Base-by-base conservation (phyloP, 148 eudicot species). In the Selenicereus undatus region DNA sequence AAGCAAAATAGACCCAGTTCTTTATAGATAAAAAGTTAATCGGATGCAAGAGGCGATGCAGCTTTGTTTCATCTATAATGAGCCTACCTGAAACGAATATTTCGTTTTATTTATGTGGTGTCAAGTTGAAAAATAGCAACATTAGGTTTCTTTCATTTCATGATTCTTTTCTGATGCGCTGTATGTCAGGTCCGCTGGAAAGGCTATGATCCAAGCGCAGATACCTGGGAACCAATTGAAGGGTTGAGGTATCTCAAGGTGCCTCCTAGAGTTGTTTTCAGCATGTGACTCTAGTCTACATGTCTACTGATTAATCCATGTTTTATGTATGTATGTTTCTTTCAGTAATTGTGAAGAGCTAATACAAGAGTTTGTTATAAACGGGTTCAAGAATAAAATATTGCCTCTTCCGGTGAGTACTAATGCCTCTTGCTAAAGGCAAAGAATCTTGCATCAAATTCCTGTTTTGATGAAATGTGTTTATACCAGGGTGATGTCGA, bases 201-300 rank as follows among this genome's bases (percentile, higher is more conserved):
- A 86, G 99, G 99, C 24, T 94, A 87, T 82, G 90, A 87, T 80
- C 88, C 95, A 35, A 85, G 84, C 81, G 98, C 93, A 26, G 99
- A 96, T 89, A 93, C 99, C 58, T 96, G 99, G 98, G 99, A 96
- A 81, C 98, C 95, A 43, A 82, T 90, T 48, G 87, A 91, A 75
- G 92, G 91, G 35, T 87, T 96, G 84, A 91, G 95, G 99, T 93
- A 74, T 82, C 72, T 80, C 22, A 27, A 29, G 24, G 10, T 56
- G 51, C 76, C 26, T 81, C 30, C 14, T 45, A 73, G 5, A 5
- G 27, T 24, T 65, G 13, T 72, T 29, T 8, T 70, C 36, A 56
- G 18, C 24, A 9, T 54, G 36, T 50, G 26, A 78, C 64, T 42
- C 20, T 62, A 72, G 50, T 80, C 32, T 77, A 76, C 65, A 65